Evolutionary conservation across 2,329 filamentous ascomycete genomes (phyloP), one percentile per base, ranked within the genome.

Genomic region (Chaetomium globosum): DNA sequence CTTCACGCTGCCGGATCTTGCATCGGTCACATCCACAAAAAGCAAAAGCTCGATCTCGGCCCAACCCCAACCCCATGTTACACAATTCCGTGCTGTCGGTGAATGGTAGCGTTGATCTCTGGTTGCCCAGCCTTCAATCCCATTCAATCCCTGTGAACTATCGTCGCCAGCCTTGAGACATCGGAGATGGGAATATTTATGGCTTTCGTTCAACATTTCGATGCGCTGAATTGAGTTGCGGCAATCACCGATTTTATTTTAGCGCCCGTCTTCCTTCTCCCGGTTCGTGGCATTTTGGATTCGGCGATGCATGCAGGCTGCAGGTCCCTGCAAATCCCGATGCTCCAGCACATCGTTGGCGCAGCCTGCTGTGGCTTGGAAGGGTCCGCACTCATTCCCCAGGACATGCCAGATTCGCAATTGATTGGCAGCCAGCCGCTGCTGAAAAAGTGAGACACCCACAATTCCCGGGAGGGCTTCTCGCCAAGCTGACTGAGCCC

Each of bases 401-500:
- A 23, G 19, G 19, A 31, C 19, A n/a, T 9, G n/a, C 53, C 53
- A 21, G 16, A 39, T 55, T 31, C 9, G 53, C n/a, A 1, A 39
- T 21, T 55, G 53, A 55, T 55, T 55, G 53, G 53, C 53, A 23
- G 53, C 10, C 6, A 31, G 53, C 30, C n/a, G 53, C 30, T 19
- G 31, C 53, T 55, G 53, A 55, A 36, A 55, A 54, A 39, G 39
- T 36, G 30, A 55, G 53, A 55, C 53, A 55, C 33, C 31, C 30
- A 26, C 23, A 5, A 52, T 26, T 26, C 49, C 49, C 49, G 26
- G 23, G 26, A 16, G 10, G 8, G 23, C 10, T 16, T 16, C 21
- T 28, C 23, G 49, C 49, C 49, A 52, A 52, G 49, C 49, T 23
- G 49, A 26, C 9, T 6, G 39, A 16, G 39, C 39, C 36, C 13